Percentiles rank a stretch among this genome's conserved stretches.
phyloP scores from a whole-genome alignment of 2,329 filamentous ascomycete genomes.

The Diaporthe velutina region DNA sequence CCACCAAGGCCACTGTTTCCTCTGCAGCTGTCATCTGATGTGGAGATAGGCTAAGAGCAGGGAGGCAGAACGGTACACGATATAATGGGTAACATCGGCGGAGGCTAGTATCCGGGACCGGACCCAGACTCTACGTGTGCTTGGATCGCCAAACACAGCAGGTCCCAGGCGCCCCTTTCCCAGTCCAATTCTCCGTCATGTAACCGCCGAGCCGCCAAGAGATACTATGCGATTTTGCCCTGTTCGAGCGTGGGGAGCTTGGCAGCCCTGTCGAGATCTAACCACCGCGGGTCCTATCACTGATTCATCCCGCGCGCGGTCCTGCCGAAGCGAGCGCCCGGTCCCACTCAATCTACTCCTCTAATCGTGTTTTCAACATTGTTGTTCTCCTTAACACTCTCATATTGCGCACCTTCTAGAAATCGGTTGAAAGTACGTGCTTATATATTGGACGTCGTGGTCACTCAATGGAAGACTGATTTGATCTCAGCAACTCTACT shows the following conservation, averaged over 20 bases:
- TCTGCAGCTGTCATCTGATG: slow-evolving; percentile 24
- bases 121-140: background rate
- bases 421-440: background rate
- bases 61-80: background rate
- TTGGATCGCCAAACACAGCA: background rate
- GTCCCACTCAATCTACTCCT: slow-evolving; percentile 11
- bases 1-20: background rate
- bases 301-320: slow-evolving; percentile 32
- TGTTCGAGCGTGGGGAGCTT: slow-evolving; percentile 21
- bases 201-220: slow-evolving; percentile 22
- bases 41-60: background rate
- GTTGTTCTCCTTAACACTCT: background rate
- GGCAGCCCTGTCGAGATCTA: slow-evolving; percentile 13
- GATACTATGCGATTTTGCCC: background rate
- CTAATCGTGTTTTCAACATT: background rate
- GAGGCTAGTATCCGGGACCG: background rate
- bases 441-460: background rate
- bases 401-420: background rate
- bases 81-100: slow-evolving; percentile 4
- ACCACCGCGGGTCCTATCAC: slow-evolving; percentile 20
- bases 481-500: background rate
- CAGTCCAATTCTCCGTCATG: background rate
- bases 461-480: background rate
- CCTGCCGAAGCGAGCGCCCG: slow-evolving; percentile 15
- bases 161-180: background rate